Evolutionary conservation across 148 eudicot genomes (phyloP).

Genomic region (Limonium bicolor): DNA sequence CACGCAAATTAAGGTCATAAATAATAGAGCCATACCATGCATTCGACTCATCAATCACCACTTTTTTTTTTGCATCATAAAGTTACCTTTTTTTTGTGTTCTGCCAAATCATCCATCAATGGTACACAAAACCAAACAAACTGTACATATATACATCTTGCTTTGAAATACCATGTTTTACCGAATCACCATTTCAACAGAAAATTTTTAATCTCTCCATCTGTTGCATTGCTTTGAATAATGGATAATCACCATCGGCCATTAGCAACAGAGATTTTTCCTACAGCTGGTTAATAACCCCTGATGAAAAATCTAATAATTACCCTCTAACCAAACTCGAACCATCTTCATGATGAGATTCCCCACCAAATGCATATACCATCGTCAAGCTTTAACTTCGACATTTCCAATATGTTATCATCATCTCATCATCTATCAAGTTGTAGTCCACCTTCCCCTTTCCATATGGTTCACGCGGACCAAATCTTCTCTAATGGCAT

Average conservation of each 20-base stretch:
- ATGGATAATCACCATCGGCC: conserved; percentile 28
- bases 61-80: no score
- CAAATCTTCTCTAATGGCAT: conserved; percentile 47
- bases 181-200: no score
- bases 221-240: background rate
- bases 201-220: background rate
- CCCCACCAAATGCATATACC: background rate
- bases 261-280: conserved; percentile 59
- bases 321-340: background rate
- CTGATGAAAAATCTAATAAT: conserved; percentile 2
- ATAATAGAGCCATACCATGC: no score
- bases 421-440: no score
- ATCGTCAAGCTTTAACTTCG: conserved; percentile 25
- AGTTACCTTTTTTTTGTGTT: no score
- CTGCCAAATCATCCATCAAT: no score
- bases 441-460: background rate
- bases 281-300: conserved; percentile 42
- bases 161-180: no score
- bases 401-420: conserved; percentile 17
- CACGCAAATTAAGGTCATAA: no score
- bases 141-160: no score
- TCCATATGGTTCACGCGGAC: conserved; percentile 32
- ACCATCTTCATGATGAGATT: background rate
- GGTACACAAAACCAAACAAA: no score
- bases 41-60: no score